phyloP scores from a whole-genome alignment of 2,329 filamentous ascomycete species.

The Penicillium sp. region DNA sequence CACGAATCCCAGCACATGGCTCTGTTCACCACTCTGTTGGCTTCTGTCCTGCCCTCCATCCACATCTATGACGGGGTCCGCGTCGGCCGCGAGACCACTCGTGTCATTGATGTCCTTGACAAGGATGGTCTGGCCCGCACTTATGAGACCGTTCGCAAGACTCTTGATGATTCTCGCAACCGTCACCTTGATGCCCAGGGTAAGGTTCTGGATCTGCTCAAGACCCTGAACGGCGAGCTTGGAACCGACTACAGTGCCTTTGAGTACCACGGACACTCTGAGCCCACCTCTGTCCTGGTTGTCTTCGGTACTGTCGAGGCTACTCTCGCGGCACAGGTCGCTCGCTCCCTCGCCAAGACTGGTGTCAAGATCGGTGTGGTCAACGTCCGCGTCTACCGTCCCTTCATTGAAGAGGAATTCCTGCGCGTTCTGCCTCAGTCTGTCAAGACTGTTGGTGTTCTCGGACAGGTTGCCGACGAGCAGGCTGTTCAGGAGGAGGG shows the following conservation, averaged over 20 bases:
- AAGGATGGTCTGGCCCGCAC: slow-evolving; percentile 67
- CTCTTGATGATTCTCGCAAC: slow-evolving; percentile 63
- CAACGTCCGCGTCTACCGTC: slow-evolving; percentile 89
- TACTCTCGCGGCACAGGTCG: slow-evolving; percentile 79
- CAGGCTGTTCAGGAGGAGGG: slow-evolving; percentile 71
- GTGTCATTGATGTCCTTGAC: slow-evolving; percentile 79
- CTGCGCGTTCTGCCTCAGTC: slow-evolving; percentile 75
- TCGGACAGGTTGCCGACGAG: slow-evolving; percentile 82
- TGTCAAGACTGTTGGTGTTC: slow-evolving; percentile 73
- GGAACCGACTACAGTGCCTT: slow-evolving; percentile 92
- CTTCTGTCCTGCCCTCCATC: slow-evolving; percentile 75
- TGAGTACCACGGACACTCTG: slow-evolving; percentile 84
- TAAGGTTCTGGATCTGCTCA: slow-evolving; percentile 69
- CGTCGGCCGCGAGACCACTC: slow-evolving; percentile 77
- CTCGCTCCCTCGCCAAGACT: slow-evolving; percentile 67
- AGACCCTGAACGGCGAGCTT: slow-evolving; percentile 82
- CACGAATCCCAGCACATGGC: slow-evolving; percentile 96
- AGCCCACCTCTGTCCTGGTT: slow-evolving; percentile 80
- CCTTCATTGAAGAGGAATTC: slow-evolving; percentile 94
- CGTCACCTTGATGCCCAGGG: slow-evolving; percentile 70
- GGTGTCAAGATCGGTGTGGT: slow-evolving; percentile 82
- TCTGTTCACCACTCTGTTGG: slow-evolving; percentile 79
- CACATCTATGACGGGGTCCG: slow-evolving; percentile 87
- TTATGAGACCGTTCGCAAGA: slow-evolving; percentile 66
- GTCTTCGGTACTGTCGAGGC: slow-evolving; percentile 91